These are phyloP conservation scores for Dichotomopilus funicola DNA, from an alignment of 2,329 filamentous ascomycete species.

Conservation along the genomic window DNA sequence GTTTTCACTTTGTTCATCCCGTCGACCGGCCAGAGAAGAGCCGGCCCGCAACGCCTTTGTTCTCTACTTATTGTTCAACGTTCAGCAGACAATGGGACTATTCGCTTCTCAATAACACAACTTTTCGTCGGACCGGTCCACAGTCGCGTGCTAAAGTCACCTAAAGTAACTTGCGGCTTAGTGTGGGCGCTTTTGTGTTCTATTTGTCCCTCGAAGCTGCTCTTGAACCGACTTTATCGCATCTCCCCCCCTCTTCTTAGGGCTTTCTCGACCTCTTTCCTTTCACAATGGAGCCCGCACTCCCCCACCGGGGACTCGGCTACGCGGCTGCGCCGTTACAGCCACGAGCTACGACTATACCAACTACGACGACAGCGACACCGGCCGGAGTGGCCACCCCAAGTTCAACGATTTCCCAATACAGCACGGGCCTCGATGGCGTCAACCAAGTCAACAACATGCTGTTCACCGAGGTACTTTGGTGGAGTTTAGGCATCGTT, in stretches of 20 bases:
- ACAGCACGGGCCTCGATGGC: constrained; percentile 50
- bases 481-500: constrained; percentile 54
- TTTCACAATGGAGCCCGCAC: constrained; percentile 28
- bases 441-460: constrained; percentile 55
- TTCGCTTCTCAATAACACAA: constrained; percentile 10
- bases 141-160: not conserved
- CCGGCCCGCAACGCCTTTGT: constrained; percentile 1
- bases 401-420: constrained; percentile 48
- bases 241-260: not conserved
- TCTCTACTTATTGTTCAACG: constrained; percentile 8
- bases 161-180: not conserved
- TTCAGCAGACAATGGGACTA: constrained; percentile 16
- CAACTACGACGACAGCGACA: constrained; percentile 10
- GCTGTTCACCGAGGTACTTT: constrained; percentile 50
- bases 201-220: no score
- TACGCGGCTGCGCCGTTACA: constrained; percentile 11
- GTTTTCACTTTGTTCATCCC: no score
- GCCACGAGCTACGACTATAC: constrained; percentile 3
- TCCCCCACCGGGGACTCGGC: constrained; percentile 23
- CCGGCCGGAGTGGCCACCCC: constrained; percentile 27
- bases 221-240: no score
- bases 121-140: not conserved
- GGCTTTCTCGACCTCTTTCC: not conserved
- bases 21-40: not conserved
- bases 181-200: not conserved